Base-by-base conservation (phyloP, 2,329 filamentous ascomycete genomes). In the Colletotrichum trifolii region DNA sequence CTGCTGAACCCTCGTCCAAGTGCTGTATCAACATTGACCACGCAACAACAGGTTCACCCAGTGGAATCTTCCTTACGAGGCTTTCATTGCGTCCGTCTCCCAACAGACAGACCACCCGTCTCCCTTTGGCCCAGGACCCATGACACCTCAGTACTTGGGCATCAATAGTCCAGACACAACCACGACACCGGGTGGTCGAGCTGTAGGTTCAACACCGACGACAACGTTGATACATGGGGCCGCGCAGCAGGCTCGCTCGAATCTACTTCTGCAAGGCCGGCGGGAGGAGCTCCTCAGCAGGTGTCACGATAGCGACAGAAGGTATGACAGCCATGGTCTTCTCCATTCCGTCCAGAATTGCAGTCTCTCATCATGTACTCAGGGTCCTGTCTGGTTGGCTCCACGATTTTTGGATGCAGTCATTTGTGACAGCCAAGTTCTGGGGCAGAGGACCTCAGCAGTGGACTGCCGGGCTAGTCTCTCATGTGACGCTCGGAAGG, bases 371-470 rank as follows among this genome's bases (percentile, higher is more conserved):
- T 11, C 17, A 17, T n/a, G 2, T 17, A 12, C 12, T 0, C 4
- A 58, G 46, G 15, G 25, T 49, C 5, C 4, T 40, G 50, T 35
- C n/a, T 10, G 62, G 54, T n/a, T 70, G 69, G 69, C 66, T 73
- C 10, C 69, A 72, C 48, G 68, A 73, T 13, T 68, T 67, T 13
- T 71, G 70, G 70, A 69, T 72, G 45, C 69, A 69, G n/a, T 69
- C 68, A 1, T 73, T 71, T 38, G 58, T 70, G 34, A 71, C 69
- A 1, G 60, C 70, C 10, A 72, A 72, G 42, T 71, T 72, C 52
- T 72, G 70, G 71, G 70, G 70, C 2, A 66, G 38, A 12, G 70
- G 71, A 1, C 71, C 71, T 1, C 49, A 55, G 46, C 8, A 43
- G 53, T 73, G 70, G 69, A 62, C 53, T 8, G 15, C 38, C 1